A percentile compares a stretch with the other conserved stretches of the same genome.
phyloP scores from a whole-genome alignment of 768 basidiomycete genomes.

The Leccinellum luteum region DNA sequence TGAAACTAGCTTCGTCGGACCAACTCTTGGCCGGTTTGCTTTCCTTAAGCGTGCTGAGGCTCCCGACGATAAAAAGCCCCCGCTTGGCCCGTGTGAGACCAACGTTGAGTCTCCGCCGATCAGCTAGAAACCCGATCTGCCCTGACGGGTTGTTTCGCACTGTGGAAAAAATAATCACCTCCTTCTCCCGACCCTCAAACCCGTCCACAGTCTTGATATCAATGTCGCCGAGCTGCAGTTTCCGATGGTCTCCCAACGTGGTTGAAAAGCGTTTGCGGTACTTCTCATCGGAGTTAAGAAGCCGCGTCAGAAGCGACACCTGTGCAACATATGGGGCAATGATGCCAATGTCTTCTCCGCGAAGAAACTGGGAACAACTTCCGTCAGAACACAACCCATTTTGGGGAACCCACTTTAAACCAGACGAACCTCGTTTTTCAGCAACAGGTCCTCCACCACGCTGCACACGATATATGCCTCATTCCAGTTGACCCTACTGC shows the following conservation, averaged over 20 bases:
- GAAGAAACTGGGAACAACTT: constrained; percentile 44
- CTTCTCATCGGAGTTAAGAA: constrained; percentile 55
- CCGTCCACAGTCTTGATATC: constrained; percentile 95
- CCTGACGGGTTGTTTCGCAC: constrained; percentile 79
- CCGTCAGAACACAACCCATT: constrained; percentile 5
- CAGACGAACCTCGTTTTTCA: constrained; percentile 63
- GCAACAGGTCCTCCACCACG: constrained; percentile 78
- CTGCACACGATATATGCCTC: constrained; percentile 79
- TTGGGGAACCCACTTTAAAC: background rate
- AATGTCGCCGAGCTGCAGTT: constrained; percentile 59
- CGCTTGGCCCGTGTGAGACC: constrained; percentile 87
- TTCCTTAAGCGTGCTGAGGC: constrained; percentile 57
- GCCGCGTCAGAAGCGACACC: constrained; percentile 67
- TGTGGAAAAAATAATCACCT: constrained; percentile 88
- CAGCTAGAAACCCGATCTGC: constrained; percentile 85
- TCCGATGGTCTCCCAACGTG: constrained; percentile 64
- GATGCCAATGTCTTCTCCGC: constrained; percentile 80
- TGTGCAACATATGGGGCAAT: constrained; percentile 93
- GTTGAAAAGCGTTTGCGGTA: constrained; percentile 52
- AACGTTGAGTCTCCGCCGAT: constrained; percentile 83
- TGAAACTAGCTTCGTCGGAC: constrained; percentile 8
- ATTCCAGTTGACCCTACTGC: constrained; percentile 72
- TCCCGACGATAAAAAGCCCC: constrained; percentile 81
- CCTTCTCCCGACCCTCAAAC: constrained; percentile 92
- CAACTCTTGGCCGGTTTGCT: constrained; percentile 37